Conservation (phyloP, 2,329 filamentous ascomycete species). For the Raffaelea deltoideospora region DNA sequence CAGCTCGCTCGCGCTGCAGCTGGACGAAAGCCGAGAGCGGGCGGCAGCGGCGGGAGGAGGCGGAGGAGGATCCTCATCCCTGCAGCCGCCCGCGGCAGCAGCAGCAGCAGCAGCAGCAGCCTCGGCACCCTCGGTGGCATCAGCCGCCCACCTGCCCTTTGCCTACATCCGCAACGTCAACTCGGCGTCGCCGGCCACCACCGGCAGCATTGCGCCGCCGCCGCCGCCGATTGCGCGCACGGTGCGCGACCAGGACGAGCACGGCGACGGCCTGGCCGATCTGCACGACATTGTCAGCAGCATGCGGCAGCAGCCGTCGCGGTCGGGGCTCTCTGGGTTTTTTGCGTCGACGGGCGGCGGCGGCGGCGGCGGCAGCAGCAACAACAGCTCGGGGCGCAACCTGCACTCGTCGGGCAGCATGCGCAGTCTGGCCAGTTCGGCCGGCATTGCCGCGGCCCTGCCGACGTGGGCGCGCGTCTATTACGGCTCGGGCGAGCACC, state of each 20-base stretch:
- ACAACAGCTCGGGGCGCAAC: slow-evolving; percentile 27
- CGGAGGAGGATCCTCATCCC: slow-evolving; percentile 22
- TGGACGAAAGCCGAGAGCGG: slow-evolving; percentile 19
- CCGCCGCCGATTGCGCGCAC: slow-evolving; percentile 22
- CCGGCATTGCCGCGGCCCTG: slow-evolving; percentile 26
- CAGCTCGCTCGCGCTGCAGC: slow-evolving; percentile 31
- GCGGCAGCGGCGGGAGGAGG: too few relatives aligned
- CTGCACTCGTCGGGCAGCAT: slow-evolving; percentile 33
- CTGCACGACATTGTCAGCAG: slow-evolving; percentile 30
- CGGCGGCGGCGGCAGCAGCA: too few relatives aligned
- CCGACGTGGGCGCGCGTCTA: slow-evolving; percentile 51
- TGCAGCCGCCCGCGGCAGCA: slow-evolving; percentile 36
- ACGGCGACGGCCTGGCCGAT: slow-evolving; percentile 48
- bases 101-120: too few relatives aligned
- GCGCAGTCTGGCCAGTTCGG: slow-evolving; percentile 24
- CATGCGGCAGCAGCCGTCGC: slow-evolving; percentile 34
- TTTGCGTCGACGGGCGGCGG: too few relatives aligned
- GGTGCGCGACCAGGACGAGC: slow-evolving; percentile 44
- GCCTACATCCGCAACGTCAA: slow-evolving; percentile 19
- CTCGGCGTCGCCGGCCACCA: slow-evolving; percentile 1
- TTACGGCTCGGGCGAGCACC: slow-evolving; percentile 51
- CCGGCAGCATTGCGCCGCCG: slow-evolving; percentile 19
- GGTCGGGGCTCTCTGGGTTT: slow-evolving; percentile 35
- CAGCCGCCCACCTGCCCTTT: too few relatives aligned
- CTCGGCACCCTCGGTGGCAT: too few relatives aligned